Evolutionary conservation across 805 yeast genomes (phyloP).

Genomic region (Brettanomyces sp.): DNA sequence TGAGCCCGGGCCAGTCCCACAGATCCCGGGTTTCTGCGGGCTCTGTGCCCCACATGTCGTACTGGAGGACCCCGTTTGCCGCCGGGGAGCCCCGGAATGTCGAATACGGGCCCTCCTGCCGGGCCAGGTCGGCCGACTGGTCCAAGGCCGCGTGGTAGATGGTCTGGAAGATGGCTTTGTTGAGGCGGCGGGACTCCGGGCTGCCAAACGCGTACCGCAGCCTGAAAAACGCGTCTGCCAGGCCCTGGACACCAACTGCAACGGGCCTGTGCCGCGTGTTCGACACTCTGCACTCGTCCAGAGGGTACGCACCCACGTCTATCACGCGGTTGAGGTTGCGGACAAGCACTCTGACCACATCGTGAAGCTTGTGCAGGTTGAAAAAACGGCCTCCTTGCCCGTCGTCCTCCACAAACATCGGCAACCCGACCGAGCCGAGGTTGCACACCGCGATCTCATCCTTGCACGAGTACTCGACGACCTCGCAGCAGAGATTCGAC

Average conservation of each 20-base stretch:
- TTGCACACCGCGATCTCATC: conserved; percentile 95
- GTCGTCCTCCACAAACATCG: conserved; percentile 47
- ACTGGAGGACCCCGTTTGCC: conserved; percentile 76
- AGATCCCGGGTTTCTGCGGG: conserved; percentile 47
- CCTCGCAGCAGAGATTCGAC: conserved; percentile 90
- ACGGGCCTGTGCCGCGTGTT: conserved; percentile 84
- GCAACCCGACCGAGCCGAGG: conserved; percentile 83
- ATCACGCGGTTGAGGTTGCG: conserved; percentile 75
- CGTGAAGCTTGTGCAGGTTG: conserved; percentile 69
- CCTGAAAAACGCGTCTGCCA: conserved; percentile 80
- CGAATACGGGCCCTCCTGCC: conserved; percentile 57
- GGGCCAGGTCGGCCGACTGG: conserved; percentile 76
- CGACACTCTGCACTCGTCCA: conserved; percentile 62
- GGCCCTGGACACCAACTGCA: conserved; percentile 97
- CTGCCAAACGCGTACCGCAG: conserved; percentile 84
- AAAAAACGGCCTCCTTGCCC: conserved; percentile 40
- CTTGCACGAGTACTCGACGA: conserved; percentile 85
- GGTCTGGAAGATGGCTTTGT: conserved; percentile 86
- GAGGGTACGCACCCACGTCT: conserved; percentile 81
- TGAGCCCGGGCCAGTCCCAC: conserved; percentile 80
- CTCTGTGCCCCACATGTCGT: conserved; percentile 74
- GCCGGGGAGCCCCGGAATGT: conserved; percentile 83
- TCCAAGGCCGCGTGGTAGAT: conserved; percentile 91
- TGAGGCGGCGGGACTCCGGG: conserved; percentile 61
- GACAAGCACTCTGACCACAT: conserved; percentile 66